Evolutionary conservation across 2,329 filamentous ascomycete species (phyloP).

Genomic region (Massarina eburnea): DNA sequence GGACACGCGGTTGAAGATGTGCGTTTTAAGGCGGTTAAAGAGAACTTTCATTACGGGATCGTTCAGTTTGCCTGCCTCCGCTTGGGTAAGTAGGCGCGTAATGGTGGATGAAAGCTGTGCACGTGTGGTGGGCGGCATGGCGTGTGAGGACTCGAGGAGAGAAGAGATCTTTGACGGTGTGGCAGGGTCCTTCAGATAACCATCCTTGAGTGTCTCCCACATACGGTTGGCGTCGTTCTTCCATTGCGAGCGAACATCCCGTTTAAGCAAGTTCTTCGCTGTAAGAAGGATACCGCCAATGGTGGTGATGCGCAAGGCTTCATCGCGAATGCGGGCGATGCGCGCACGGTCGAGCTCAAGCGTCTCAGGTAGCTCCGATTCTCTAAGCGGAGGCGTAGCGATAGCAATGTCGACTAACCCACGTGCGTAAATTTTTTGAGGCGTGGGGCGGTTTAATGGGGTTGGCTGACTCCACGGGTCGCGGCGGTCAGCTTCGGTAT

Average conservation of each 20-base stretch:
- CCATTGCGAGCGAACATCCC: conserved; percentile 77
- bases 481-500: conserved; percentile 66
- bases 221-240: conserved; percentile 73
- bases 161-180: conserved; percentile 49
- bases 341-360: conserved; percentile 69
- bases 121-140: conserved; percentile 52
- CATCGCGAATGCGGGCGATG: conserved; percentile 58
- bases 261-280: conserved; percentile 80
- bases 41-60: conserved; percentile 69
- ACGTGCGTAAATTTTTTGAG: conserved; percentile 73
- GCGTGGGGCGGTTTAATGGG: conserved; percentile 60
- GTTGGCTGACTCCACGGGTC: conserved; percentile 66
- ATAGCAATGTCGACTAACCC: conserved; percentile 75
- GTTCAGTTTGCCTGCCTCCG: conserved; percentile 51
- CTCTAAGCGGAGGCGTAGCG: conserved; percentile 59
- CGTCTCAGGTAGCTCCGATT: conserved; percentile 69
- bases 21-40: conserved; percentile 66
- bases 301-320: conserved; percentile 68
- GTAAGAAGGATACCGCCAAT: conserved; percentile 75
- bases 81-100: conserved; percentile 56
- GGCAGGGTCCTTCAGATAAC: conserved; percentile 57
- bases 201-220: conserved; percentile 66
- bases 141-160: conserved; percentile 52
- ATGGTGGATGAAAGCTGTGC: conserved; percentile 48
- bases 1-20: conserved; percentile 65